A percentile compares a stretch with the other conserved stretches of the same genome.
These are phyloP conservation scores for Penstemon newberryi DNA, from an alignment of 257 asterid species.

Conservation along the genomic window DNA sequence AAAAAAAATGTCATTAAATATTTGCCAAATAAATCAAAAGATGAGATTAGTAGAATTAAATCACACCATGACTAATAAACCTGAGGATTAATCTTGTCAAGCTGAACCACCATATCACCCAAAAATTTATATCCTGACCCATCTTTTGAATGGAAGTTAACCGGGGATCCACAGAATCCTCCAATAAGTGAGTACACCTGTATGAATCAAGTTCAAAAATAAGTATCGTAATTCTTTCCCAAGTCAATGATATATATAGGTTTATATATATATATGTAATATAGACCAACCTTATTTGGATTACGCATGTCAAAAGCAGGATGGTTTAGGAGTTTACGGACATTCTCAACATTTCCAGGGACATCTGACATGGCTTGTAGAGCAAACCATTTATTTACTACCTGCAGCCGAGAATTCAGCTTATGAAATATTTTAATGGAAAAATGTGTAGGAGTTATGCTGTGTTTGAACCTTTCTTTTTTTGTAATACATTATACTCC, in stretches of 20 bases:
- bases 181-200: conserved; percentile 77
- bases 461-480: no score
- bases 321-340: conserved; percentile 66
- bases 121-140: conserved; percentile 80
- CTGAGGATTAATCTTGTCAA: conserved; percentile 87
- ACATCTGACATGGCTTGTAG: conserved; percentile 72
- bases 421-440: no score
- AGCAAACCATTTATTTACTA: conserved; percentile 70
- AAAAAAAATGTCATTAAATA: conserved; percentile 6
- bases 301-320: conserved; percentile 79
- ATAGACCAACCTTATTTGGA: conserved; percentile 67
- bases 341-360: conserved; percentile 77
- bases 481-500: no score
- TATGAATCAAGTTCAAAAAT: conserved; percentile 8
- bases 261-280: not conserved
- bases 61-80: conserved; percentile 28
- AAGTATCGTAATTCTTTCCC: not conserved
- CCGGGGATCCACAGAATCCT: conserved; percentile 73
- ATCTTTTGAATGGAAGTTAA: conserved; percentile 70
- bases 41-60: not conserved
- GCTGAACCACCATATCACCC: conserved; percentile 74
- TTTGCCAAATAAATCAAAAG: not conserved
- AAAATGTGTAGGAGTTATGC: no score
- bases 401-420: conserved; percentile 35
- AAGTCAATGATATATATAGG: no score